Conservation (phyloP, 2,329 filamentous ascomycete genomes). For the Tolypocladium cylindrosporum region DNA sequence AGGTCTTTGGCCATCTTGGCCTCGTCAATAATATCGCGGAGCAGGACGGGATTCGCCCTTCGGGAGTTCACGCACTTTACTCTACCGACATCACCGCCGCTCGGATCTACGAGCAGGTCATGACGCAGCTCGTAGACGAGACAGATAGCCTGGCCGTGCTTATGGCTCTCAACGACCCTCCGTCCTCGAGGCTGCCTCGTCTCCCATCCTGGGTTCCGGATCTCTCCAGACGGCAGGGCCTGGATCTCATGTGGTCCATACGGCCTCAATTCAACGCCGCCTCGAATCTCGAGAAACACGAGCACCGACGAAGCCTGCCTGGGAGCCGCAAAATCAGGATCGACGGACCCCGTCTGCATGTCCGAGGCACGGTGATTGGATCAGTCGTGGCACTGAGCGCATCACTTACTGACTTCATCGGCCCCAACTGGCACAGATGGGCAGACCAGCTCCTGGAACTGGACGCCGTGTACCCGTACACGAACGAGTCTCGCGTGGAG, state of each 20-base stretch:
- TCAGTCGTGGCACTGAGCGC: not conserved
- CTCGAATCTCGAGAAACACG: not conserved
- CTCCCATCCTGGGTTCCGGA: slow-evolving; percentile 12
- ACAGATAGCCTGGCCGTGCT: slow-evolving; percentile 6
- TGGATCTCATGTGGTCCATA: slow-evolving; percentile 1
- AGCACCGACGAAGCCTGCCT: not conserved
- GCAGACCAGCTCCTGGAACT: slow-evolving; percentile 4
- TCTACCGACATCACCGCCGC: not conserved
- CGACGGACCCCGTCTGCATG: not conserved
- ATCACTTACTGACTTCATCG: not conserved
- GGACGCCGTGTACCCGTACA: slow-evolving; percentile 2
- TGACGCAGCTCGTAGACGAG: slow-evolving; percentile 4
- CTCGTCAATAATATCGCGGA: slow-evolving; percentile 5
- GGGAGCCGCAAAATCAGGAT: not conserved
- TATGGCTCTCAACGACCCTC: slow-evolving; percentile 11
- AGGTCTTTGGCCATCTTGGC: slow-evolving; percentile 8
- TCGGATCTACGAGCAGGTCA: not conserved
- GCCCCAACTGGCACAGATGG: slow-evolving; percentile 1
- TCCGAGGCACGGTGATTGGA: not conserved
- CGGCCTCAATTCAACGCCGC: not conserved
- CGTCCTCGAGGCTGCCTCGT: slow-evolving; percentile 1
- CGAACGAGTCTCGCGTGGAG: slow-evolving; percentile 6
- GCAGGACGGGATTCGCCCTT: not conserved
- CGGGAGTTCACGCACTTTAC: not conserved
- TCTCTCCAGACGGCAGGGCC: slow-evolving; percentile 7